phyloP scores from a whole-genome alignment of 1,284 basidiomycete genomes.

The Boletus semigastroideus region DNA sequence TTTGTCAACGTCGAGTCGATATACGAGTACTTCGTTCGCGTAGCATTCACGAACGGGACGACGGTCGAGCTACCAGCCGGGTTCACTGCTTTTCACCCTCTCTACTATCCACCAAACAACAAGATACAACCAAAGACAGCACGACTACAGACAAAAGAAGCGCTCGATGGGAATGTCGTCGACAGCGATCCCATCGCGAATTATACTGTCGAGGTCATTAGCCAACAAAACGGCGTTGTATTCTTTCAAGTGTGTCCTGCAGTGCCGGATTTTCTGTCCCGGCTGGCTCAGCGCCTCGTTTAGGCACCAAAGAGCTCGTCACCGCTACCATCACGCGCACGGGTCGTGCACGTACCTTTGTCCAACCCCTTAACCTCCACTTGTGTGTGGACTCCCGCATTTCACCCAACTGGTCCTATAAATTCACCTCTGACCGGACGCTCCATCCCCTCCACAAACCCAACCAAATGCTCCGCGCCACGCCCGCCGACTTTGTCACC shows the following conservation, averaged over 20 bases:
- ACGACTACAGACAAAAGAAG: neutral
- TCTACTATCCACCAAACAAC: neutral
- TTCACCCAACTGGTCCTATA: neutral
- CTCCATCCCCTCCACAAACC: neutral
- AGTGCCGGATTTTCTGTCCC: neutral
- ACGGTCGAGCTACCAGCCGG: constrained; percentile 8
- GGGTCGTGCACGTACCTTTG: neutral
- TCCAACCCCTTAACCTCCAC: neutral
- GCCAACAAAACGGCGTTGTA: neutral
- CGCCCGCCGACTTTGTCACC: neutral
- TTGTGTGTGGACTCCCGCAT: neutral
- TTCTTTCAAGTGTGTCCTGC: neutral
- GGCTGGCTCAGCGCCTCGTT: neutral
- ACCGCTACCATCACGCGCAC: neutral
- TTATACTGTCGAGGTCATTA: constrained; percentile 1
- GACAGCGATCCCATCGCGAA: constrained; percentile 4
- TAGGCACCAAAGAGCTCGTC: constrained; percentile 1
- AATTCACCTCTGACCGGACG: neutral
- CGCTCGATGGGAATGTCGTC: constrained; percentile 1
- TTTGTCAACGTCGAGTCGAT: constrained; percentile 5
- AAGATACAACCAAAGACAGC: neutral
- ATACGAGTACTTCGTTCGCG: constrained; percentile 14
- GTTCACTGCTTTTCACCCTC: constrained; percentile 15
- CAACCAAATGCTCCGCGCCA: neutral
- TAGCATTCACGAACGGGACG: constrained; percentile 10